Evolutionary conservation across 1,284 basidiomycete genomes (phyloP), one percentile per base, ranked within the genome.

Genomic region (Ceratobasidium sp.): DNA sequence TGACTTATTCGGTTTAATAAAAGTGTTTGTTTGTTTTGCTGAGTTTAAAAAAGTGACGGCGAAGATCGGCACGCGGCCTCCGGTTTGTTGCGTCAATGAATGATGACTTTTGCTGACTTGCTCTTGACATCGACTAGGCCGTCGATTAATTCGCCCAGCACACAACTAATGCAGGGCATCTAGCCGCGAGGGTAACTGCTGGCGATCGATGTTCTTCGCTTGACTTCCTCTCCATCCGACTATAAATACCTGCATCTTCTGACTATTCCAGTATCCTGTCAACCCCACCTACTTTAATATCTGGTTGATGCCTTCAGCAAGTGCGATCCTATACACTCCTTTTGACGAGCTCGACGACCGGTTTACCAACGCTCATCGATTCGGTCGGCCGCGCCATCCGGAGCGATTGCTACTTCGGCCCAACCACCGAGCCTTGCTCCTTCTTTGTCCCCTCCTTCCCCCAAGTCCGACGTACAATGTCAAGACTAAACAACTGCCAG

Each of bases 401-500:
- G 71, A 74, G 38, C 26, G 42, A 2, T 57, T 74, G 7, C 44
- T 74, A 17, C 59, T 74, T 4, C 71, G 71, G 9, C 71, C 71
- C 20, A 74, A 74, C 71, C 71, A 64, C 42, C 57, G 59, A 33
- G 61, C 57, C 5, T n/a, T 74, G 26, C 71, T 74, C 7, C 59
- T 74, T 9, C 71, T 74, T 4, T 74, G 71, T 33, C 71, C 71
- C 2, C 28, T 74, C 26, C 46, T 74, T 3, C 71, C 71, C 20
- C 71, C 71, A 10, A 74, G 71, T 28, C 71, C 71, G 46, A 74
- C 71, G 23, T 28, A 64, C 26, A 15, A n/a, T 42, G n/a, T 33
- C 46, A 20, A 80, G 87, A 62, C 54, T 15, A 74, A 74, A 33
- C 50, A 61, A 33, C 86, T 94, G n/a, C 93, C 93, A 0, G 85